A percentile compares a stretch with the other conserved stretches of the same genome.
These are phyloP conservation scores for Mycosarcoma maydis DNA, from an alignment of 1,284 basidiomycete species.

Conservation along the genomic window DNA sequence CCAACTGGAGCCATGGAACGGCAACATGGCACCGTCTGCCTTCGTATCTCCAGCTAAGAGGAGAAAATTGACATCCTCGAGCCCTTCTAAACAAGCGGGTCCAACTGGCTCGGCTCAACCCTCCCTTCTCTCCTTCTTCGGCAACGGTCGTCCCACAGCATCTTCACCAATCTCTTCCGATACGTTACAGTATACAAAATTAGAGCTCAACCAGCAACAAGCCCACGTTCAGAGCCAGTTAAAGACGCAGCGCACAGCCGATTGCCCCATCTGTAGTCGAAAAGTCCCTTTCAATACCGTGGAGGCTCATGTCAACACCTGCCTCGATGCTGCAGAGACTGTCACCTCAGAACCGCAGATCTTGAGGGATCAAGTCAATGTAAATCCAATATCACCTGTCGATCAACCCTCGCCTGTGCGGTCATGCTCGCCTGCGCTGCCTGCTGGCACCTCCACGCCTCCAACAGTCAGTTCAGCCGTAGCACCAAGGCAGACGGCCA, in stretches of 20 bases:
- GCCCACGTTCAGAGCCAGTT: not conserved
- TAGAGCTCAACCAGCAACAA: not conserved
- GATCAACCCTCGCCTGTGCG: not conserved
- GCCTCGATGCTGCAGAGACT: constrained; percentile 37
- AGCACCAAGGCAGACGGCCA: constrained; percentile 2
- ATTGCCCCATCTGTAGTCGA: constrained; percentile 42
- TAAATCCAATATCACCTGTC: not conserved
- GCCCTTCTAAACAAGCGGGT: constrained; percentile 29
- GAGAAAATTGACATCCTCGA: constrained; percentile 33
- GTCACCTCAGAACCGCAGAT: constrained; percentile 4
- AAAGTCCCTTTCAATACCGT: constrained; percentile 38
- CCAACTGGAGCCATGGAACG: constrained; percentile 15
- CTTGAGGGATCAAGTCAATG: constrained; percentile 26
- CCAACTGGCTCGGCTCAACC: constrained; percentile 28
- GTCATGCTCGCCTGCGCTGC: constrained; percentile 23
- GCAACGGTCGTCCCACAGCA: constrained; percentile 16
- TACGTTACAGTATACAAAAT: constrained; percentile 2
- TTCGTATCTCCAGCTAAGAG: constrained; percentile 34
- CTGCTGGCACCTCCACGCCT: not conserved
- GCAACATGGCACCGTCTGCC: constrained; percentile 29
- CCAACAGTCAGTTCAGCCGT: not conserved
- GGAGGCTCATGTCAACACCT: constrained; percentile 47
- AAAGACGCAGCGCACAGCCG: constrained; percentile 18
- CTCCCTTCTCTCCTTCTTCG: constrained; percentile 41
- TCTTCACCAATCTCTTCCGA: constrained; percentile 1